Conservation (phyloP, 2,329 filamentous ascomycete genomes). For the Fusarium protoensiforme region DNA sequence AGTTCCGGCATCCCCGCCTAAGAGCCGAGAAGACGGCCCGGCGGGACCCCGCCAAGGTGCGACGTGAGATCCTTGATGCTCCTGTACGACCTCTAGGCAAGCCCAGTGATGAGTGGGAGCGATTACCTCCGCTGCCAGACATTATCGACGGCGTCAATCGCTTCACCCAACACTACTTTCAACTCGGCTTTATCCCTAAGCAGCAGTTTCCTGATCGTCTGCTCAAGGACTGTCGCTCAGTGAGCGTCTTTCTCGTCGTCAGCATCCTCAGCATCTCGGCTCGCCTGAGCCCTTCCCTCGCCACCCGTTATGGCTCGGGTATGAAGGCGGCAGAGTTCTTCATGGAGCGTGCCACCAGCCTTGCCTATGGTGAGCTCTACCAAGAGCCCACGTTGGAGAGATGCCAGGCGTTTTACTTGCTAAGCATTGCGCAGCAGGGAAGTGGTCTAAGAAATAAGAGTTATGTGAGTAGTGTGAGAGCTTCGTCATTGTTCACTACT, state of each 20-base stretch:
- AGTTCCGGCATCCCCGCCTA: constrained; percentile 65
- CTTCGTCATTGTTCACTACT: neutral
- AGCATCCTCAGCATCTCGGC: constrained; percentile 68
- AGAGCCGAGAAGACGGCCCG: constrained; percentile 59
- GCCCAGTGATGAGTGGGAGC: constrained; percentile 58
- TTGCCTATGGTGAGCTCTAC: constrained; percentile 64
- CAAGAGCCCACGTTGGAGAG: constrained; percentile 63
- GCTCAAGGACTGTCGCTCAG: constrained; percentile 57
- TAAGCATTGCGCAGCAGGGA: constrained; percentile 69
- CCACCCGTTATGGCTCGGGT: constrained; percentile 61
- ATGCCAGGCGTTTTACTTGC: constrained; percentile 68
- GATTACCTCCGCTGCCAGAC: constrained; percentile 60
- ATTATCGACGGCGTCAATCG: constrained; percentile 64
- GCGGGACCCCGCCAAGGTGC: constrained; percentile 51
- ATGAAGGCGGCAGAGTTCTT: constrained; percentile 64
- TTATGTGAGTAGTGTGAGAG: constrained; percentile 55
- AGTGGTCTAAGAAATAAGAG: constrained; percentile 64
- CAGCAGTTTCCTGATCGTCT: constrained; percentile 60
- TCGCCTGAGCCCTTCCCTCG: constrained; percentile 62
- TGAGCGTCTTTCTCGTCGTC: constrained; percentile 65
- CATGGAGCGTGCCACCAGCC: constrained; percentile 59
- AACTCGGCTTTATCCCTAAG: constrained; percentile 69
- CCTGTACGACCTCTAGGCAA: constrained; percentile 32
- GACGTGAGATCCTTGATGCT: constrained; percentile 48
- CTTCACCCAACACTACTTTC: constrained; percentile 67